Conservation (phyloP, 176 grass and related monocot genomes). For the Eragrostis nindensis region DNA sequence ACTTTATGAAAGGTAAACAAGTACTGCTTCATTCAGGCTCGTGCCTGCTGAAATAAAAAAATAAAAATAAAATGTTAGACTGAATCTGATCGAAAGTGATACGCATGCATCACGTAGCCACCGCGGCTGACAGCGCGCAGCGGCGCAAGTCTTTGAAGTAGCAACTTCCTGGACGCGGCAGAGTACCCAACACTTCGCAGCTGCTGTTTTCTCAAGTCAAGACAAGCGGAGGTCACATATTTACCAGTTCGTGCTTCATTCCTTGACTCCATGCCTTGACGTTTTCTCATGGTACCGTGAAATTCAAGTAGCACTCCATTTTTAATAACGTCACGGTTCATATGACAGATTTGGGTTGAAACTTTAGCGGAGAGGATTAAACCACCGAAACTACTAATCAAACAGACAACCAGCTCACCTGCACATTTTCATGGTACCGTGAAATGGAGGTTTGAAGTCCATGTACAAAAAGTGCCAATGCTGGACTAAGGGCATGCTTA, state of each 20-base stretch:
- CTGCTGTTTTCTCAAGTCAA: constrained; percentile 6
- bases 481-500: background rate
- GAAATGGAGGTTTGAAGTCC: too few relatives aligned
- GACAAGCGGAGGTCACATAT: background rate
- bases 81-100: background rate
- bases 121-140: background rate
- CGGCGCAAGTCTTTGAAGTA: background rate
- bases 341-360: background rate
- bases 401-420: background rate
- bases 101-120: background rate
- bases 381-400: background rate
- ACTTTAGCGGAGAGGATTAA: background rate
- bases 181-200: background rate
- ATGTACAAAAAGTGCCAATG: too few relatives aligned
- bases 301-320: background rate
- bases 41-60: background rate
- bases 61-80: background rate
- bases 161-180: background rate
- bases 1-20: background rate
- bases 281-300: background rate
- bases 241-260: background rate
- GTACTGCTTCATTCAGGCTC: background rate
- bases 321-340: background rate
- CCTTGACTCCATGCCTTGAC: background rate
- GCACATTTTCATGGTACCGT: too few relatives aligned